Base-by-base conservation (phyloP, 75 land plant species). In the Cupressus sempervirens region DNA sequence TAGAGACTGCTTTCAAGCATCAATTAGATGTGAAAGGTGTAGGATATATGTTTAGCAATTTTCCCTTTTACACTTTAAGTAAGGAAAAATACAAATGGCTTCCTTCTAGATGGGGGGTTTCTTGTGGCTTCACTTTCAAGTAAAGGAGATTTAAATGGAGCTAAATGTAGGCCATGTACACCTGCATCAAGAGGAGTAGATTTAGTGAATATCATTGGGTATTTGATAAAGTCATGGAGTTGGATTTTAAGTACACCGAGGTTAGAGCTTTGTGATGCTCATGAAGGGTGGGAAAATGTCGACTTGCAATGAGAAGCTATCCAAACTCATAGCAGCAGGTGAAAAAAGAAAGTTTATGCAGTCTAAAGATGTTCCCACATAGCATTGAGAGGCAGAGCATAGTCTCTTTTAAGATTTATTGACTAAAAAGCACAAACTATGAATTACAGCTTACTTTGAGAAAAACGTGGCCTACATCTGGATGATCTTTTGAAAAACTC, bases 141-240 rank as follows among this genome's bases (percentile, higher is more conserved):
- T 76, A 88, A 76, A 43, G 98, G 97, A 15, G 85, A 90, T 65
- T 84, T 97, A n/a, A 97, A 95, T 85, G 99, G 99, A 73, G 92
- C 96, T 50, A 95, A 97, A 84, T 97, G 99, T 90, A 84, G 98
- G 90, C 96, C 99, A 11, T 97, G 99, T 90, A 86, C 29, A 80
- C 88, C 96, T 4, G 91, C 45, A 53, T 88, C 91, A 70, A 84
- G 7, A 11, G 97, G 96, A 16, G n/a, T n/a, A 40, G 89, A 91
- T 72, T 94, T 90, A 45, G 85, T 58, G 52, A 80, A 38, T 0
- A 86, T 94, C 14, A 86, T 89, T 79, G 26, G 77, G 6, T 23
- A 40, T 82, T 86, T 94, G 16, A 56, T 52, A 8, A 89, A 81
- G 80, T 84, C 86, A 18, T 97, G 99, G 99, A 91, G 94, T 83